These are phyloP conservation scores for Stagonosporopsis chrysanthemi DNA, from an alignment of 2,329 filamentous ascomycete species.

Conservation along the genomic window DNA sequence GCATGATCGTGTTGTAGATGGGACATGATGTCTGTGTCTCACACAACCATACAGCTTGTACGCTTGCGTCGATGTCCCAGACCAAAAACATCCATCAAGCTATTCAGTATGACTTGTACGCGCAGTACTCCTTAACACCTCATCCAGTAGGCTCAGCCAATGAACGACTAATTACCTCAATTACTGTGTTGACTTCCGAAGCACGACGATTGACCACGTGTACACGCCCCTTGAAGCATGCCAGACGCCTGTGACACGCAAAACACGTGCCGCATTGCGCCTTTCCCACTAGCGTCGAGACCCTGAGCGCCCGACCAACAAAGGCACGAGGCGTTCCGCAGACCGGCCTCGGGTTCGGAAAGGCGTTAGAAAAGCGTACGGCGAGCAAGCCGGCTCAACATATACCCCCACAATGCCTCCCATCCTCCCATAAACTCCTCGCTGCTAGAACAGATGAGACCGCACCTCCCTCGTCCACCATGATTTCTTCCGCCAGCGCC, in stretches of 20 bases:
- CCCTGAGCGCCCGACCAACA: constrained; percentile 10
- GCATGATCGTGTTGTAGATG: constrained; percentile 7
- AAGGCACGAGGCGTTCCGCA: constrained; percentile 4
- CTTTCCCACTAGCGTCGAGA: constrained; percentile 7
- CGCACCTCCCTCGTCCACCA: constrained; percentile 26
- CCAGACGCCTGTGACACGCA: background rate
- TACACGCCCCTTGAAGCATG: background rate
- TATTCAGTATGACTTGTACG: background rate
- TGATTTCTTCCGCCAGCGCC: constrained; percentile 43
- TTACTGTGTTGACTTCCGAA: background rate
- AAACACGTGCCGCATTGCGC: constrained; percentile 12
- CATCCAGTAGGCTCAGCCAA: background rate
- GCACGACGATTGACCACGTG: background rate
- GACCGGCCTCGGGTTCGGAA: constrained; percentile 11
- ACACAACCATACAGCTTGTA: background rate
- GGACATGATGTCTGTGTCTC: background rate
- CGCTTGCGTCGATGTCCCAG: background rate
- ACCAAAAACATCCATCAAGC: background rate
- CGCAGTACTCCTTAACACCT: background rate
- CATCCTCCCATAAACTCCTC: background rate
- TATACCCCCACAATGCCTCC: constrained; percentile 6
- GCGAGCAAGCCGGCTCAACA: constrained; percentile 11
- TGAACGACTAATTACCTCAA: background rate
- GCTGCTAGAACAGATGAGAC: constrained; percentile 10
- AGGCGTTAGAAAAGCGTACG: constrained; percentile 1